These are phyloP conservation scores for bread wheat (Triticum aestivum) DNA, from an alignment of 176 grass and related monocot genomes.

Conservation along the genomic window DNA sequence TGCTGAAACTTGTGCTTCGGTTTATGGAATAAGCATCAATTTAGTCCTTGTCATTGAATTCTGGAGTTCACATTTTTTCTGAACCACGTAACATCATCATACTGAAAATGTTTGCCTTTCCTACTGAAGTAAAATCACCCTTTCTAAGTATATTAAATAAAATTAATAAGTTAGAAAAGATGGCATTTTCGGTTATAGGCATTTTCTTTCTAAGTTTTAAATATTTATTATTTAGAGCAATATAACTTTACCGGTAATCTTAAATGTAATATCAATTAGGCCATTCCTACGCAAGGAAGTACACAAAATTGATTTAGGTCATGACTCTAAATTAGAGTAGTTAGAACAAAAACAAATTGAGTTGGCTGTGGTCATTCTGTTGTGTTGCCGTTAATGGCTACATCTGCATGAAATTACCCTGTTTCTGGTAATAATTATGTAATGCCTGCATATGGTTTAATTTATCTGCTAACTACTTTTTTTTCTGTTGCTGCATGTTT, in stretches of 20 bases:
- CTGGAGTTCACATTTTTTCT: not conserved
- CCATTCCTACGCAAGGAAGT: not conserved
- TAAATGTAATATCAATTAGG: not conserved
- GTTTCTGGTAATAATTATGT: not conserved
- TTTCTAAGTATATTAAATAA: not conserved
- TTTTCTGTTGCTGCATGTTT: conserved; percentile 1
- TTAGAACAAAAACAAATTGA: not conserved
- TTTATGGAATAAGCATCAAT: not conserved
- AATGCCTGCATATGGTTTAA: not conserved
- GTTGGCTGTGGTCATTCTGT: not conserved
- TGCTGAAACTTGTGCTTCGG: not conserved
- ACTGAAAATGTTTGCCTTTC: not conserved
- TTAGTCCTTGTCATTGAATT: not conserved
- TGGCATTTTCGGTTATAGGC: not conserved
- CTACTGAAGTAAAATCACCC: not conserved
- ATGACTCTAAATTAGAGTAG: not conserved
- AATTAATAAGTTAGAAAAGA: not conserved
- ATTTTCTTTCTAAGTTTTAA: not conserved
- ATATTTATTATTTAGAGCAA: not conserved
- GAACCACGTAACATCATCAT: not conserved
- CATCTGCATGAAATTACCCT: not conserved
- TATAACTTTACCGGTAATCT: not conserved
- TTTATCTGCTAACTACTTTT: not conserved
- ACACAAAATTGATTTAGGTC: not conserved
- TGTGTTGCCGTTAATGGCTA: not conserved